Evolutionary conservation across 495 filamentous ascomycete species (phyloP).

Genomic region (Aspergillus funiculosus): DNA sequence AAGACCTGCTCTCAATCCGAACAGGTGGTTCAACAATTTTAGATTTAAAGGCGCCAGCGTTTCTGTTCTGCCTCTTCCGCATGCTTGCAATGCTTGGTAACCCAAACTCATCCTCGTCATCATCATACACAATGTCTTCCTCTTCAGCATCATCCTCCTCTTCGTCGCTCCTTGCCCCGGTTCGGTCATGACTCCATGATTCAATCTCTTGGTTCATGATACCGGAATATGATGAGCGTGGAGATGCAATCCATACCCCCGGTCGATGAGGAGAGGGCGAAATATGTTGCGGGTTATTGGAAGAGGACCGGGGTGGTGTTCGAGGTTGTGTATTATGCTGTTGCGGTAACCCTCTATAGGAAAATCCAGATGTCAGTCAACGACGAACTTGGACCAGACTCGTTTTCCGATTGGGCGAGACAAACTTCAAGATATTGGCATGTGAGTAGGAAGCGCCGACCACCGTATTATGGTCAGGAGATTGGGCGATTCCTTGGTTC

Average conservation of each 20-base stretch:
- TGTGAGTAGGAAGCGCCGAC: constrained; percentile 96
- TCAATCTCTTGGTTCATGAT: constrained; percentile 69
- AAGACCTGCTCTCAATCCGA: constrained; percentile 19
- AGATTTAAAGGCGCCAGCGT: constrained; percentile 38
- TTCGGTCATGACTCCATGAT: constrained; percentile 67
- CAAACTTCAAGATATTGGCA: constrained; percentile 85
- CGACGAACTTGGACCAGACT: neutral
- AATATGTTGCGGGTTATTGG: constrained; percentile 31
- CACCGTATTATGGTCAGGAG: constrained; percentile 67
- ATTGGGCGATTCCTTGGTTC: constrained; percentile 41
- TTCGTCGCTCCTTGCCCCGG: constrained; percentile 16
- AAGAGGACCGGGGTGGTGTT: constrained; percentile 53
- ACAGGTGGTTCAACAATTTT: constrained; percentile 45
- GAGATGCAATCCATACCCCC: constrained; percentile 51
- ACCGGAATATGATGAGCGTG: constrained; percentile 64
- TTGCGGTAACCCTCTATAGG: constrained; percentile 46
- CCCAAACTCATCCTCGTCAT: constrained; percentile 92
- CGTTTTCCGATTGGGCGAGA: constrained; percentile 22
- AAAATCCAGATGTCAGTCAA: constrained; percentile 21
- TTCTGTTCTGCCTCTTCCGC: constrained; percentile 61
- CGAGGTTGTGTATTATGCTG: constrained; percentile 52
- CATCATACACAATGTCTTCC: constrained; percentile 68
- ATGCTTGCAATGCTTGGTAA: constrained; percentile 85
- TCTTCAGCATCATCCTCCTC: constrained; percentile 55
- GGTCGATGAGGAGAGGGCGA: constrained; percentile 52